Percentiles rank a stretch among this genome's conserved stretches.
phyloP scores from a whole-genome alignment of 768 basidiomycete genomes.

The Mycena kentingensis region DNA sequence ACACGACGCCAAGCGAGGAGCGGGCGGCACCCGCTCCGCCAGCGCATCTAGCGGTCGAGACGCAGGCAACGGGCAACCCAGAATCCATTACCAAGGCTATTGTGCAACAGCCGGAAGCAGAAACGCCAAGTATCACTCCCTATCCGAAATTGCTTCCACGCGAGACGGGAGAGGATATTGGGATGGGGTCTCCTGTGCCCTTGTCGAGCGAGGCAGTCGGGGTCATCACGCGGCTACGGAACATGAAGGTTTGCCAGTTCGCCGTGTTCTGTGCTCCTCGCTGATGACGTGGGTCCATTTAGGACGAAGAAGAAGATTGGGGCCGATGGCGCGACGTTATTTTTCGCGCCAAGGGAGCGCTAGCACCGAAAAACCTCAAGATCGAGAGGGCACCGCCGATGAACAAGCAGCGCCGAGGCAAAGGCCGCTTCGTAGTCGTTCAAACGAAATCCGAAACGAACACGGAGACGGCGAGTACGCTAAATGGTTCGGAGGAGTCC shows the following conservation, averaged over 20 bases:
- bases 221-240: constrained; percentile 77
- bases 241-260: constrained; percentile 67
- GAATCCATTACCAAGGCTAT: constrained; percentile 41
- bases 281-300: constrained; percentile 5
- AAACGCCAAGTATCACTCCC: constrained; percentile 9
- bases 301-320: constrained; percentile 91
- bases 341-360: constrained; percentile 70
- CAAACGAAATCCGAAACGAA: constrained; percentile 15
- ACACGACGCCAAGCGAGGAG: constrained; percentile 66
- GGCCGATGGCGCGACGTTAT: constrained; percentile 85
- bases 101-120: constrained; percentile 12
- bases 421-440: constrained; percentile 38
- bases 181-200: constrained; percentile 83
- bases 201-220: constrained; percentile 75
- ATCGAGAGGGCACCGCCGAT: constrained; percentile 57
- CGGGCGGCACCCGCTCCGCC: constrained; percentile 65
- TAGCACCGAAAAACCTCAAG: constrained; percentile 47
- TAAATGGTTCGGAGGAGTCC: constrained; percentile 4
- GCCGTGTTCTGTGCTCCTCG: background rate
- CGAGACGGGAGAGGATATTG: constrained; percentile 85
- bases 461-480: background rate
- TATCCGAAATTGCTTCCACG: constrained; percentile 63
- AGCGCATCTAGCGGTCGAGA: constrained; percentile 43
- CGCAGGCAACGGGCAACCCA: constrained; percentile 45
- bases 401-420: constrained; percentile 60